Evolutionary conservation across 1,139 yeast genomes (phyloP).

Genomic region (Scheffersomyces lignicola): DNA sequence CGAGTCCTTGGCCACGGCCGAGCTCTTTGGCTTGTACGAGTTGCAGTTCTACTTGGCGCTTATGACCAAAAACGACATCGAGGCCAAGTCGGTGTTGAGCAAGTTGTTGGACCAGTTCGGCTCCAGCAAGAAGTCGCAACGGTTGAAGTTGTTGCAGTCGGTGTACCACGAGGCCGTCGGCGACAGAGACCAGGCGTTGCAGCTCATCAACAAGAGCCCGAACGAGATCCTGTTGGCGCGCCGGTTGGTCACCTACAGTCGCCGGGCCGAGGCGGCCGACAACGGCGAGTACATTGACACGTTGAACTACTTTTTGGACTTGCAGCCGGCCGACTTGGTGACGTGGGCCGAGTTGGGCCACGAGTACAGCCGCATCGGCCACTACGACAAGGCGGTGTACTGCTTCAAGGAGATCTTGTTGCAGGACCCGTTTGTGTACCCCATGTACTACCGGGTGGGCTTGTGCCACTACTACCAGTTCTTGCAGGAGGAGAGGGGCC

Average conservation of each 20-base stretch:
- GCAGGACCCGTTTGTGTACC: conserved; percentile 70
- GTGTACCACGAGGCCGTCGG: conserved; percentile 58
- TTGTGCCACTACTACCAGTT: conserved; percentile 23
- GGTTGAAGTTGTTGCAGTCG: conserved; percentile 57
- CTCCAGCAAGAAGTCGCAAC: conserved; percentile 52
- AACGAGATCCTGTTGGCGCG: conserved; percentile 38
- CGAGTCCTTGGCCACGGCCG: conserved; percentile 41
- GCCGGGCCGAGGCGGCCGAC: conserved; percentile 16
- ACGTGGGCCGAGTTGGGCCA: conserved; percentile 78
- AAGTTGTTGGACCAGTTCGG: conserved; percentile 64
- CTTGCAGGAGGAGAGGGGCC: conserved; percentile 18
- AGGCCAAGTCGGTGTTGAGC: conserved; percentile 67
- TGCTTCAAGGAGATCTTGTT: conserved; percentile 70
- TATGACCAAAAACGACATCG: conserved; percentile 64
- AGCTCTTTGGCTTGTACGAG: conserved; percentile 62
- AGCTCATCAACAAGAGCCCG: conserved; percentile 35
- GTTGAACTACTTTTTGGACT: conserved; percentile 49
- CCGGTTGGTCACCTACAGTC: conserved; percentile 35
- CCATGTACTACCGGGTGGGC: conserved; percentile 66
- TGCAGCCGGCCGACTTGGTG: conserved; percentile 70
- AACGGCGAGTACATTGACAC: conserved; percentile 45
- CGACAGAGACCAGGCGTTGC: conserved; percentile 32
- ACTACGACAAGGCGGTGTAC: conserved; percentile 65
- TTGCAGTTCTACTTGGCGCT: conserved; percentile 69
- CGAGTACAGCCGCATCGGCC: conserved; percentile 58